Conservation (phyloP, 1,139 yeast species). For the Spathaspora sp. region DNA sequence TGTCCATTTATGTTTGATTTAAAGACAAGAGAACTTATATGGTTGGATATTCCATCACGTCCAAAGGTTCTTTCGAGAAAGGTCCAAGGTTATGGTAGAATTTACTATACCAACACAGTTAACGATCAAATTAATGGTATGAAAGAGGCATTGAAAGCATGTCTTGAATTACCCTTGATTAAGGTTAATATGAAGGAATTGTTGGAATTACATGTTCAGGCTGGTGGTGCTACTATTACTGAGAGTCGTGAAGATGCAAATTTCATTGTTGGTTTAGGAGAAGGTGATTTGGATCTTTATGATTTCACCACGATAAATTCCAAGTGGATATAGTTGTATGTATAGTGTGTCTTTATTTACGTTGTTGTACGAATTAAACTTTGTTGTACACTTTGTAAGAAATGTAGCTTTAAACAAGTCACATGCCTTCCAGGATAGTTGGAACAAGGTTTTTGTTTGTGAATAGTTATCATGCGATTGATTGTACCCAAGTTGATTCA, state of each 20-base stretch:
- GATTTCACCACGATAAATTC: conserved; percentile 9
- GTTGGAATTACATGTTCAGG: conserved; percentile 3
- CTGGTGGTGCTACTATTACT: conserved; percentile 9
- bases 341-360: no score
- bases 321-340: no score
- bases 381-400: no score
- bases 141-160: conserved; percentile 7
- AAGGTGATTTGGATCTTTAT: conserved; percentile 12
- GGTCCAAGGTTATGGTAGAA: neutral
- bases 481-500: no score
- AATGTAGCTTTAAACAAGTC: no score
- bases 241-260: conserved; percentile 9
- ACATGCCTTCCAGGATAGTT: no score
- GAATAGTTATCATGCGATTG: no score
- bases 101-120: neutral
- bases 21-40: conserved; percentile 8
- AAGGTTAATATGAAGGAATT: conserved; percentile 5
- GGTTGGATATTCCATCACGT: conserved; percentile 9
- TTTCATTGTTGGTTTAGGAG: conserved; percentile 12
- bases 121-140: conserved; percentile 1
- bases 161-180: conserved; percentile 4
- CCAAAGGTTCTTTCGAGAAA: neutral
- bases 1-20: conserved; percentile 12
- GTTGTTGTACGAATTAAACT: no score
- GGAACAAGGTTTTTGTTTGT: no score